Evolutionary conservation across 2,329 filamentous ascomycete species (phyloP), one percentile per base, ranked within the genome.

Genomic region (Aspergillus pseudoviridinutans): DNA sequence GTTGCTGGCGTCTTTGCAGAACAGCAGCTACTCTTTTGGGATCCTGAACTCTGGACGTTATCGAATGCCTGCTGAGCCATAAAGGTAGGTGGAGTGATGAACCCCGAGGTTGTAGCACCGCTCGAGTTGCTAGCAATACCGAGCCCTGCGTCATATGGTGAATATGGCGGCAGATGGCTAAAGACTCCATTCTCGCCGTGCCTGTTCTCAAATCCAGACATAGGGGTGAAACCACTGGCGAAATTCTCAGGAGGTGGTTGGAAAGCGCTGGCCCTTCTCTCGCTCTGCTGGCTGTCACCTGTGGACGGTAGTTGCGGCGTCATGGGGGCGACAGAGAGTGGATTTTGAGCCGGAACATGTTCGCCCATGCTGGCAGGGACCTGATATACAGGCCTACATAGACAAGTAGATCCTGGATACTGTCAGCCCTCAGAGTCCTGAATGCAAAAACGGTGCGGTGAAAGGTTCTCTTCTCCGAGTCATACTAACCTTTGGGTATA

Each of bases 371-470:
- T 59, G 22, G 63, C 61, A 10, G 71, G 71, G 2, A 77, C 72
- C 57, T 74, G 68, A 60, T 77, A 77, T 14, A 77, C 61, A 22
- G 75, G 75, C 53, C 75, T 67, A 59, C 75, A 78, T 42, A 77
- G 55, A 63, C 75, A 78, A 22, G 67, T 70, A 28, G 74, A 73
- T 17, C 74, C 75, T 78, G 50, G 3, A 29, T 17, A 57, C 10
- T 25, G 12, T 47, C 44, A 47, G 27, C 12, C 38, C 41, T 47
- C 17, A 47, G 7, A 20, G 50, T 9, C 22, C 17, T 14, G 22
- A 35, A 38, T 6, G 14, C 10, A n/a, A 8, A n/a, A 51, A 47
- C 7, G 14, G 32, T 6, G 14, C 14, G 5, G 5, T 17, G 7
- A 3, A 1, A 17, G 32, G 5, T 17, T 7, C 32, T 38, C 32